Evolutionary conservation across 1,284 basidiomycete species (phyloP).

Genomic region (Phenoliferia sp.): DNA sequence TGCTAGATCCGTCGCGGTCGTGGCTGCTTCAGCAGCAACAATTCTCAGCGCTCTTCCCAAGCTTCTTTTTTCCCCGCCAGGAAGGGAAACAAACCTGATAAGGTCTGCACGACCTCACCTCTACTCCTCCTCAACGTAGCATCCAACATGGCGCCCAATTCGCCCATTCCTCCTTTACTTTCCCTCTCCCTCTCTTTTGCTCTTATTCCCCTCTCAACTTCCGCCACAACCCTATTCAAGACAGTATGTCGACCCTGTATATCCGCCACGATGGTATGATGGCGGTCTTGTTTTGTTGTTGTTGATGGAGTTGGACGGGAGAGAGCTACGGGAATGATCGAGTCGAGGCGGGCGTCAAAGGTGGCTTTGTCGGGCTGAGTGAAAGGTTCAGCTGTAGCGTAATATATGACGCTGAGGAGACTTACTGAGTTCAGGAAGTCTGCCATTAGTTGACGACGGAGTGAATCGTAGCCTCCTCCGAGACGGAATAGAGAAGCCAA

Average conservation of each 20-base stretch:
- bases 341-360: conserved; percentile 15
- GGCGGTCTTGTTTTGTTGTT: conserved; percentile 9
- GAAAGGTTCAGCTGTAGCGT: neutral
- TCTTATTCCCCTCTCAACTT: neutral
- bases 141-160: neutral
- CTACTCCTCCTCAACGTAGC: neutral
- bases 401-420: neutral
- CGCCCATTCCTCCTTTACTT: neutral
- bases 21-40: no score
- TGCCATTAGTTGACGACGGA: conserved; percentile 14
- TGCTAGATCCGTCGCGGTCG: no score
- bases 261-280: neutral
- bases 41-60: no score
- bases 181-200: conserved; percentile 1
- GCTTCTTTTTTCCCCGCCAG: no score
- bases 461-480: conserved; percentile 16
- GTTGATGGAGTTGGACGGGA: neutral
- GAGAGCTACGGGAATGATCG: conserved; percentile 8
- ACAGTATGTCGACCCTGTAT: conserved; percentile 5
- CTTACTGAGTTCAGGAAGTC: conserved; percentile 24
- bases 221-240: neutral
- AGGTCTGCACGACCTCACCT: neutral
- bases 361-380: conserved; percentile 14
- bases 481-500: conserved; percentile 17
- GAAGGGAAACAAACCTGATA: no score